Percentiles rank a stretch among this genome's conserved stretches.
Evolutionary conservation across 2,329 filamentous ascomycete genomes (phyloP).

Genomic region (Davidsoniella eucalypti): DNA sequence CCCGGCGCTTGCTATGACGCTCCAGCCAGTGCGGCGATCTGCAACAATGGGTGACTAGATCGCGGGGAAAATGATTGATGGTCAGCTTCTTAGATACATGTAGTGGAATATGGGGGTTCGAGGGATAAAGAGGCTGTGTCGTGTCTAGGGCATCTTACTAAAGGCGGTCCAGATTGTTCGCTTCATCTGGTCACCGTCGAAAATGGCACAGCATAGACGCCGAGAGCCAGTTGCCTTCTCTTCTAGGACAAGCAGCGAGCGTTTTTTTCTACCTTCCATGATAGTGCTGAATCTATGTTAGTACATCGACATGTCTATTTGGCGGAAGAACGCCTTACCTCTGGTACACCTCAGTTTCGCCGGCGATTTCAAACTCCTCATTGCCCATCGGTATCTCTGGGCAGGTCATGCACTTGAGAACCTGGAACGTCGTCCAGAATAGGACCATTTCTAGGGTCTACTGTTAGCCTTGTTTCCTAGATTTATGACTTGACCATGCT

Average conservation of each 20-base stretch:
- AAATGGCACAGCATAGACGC: conserved; percentile 40
- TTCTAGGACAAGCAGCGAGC: conserved; percentile 36
- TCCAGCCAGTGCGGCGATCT: conserved; percentile 33
- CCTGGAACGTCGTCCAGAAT: conserved; percentile 23
- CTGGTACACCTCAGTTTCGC: conserved; percentile 37
- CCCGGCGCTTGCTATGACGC: conserved; percentile 27
- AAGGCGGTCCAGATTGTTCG: conserved; percentile 40
- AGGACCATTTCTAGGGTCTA: not conserved
- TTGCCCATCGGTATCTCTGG: conserved; percentile 22
- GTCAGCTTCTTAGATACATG: not conserved
- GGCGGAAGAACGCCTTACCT: conserved; percentile 22
- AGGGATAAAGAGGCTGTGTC: not conserved
- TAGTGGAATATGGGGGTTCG: not conserved
- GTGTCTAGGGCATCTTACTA: conserved; percentile 23
- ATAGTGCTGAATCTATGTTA: conserved; percentile 28
- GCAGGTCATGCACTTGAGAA: conserved; percentile 28
- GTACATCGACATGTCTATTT: not conserved
- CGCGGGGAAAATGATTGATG: not conserved
- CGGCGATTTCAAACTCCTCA: conserved; percentile 17
- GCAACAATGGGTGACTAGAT: conserved; percentile 36
- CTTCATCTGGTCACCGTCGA: not conserved
- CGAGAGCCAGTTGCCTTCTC: conserved; percentile 31
- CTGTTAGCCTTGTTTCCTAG: not conserved
- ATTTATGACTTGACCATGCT: not conserved
- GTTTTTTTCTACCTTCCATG: conserved; percentile 35